Percentiles rank a stretch among this genome's conserved stretches.
Evolutionary conservation across 192 early-diverging fungal genomes (phyloP).

Genomic region (Thamnidium elegans): DNA sequence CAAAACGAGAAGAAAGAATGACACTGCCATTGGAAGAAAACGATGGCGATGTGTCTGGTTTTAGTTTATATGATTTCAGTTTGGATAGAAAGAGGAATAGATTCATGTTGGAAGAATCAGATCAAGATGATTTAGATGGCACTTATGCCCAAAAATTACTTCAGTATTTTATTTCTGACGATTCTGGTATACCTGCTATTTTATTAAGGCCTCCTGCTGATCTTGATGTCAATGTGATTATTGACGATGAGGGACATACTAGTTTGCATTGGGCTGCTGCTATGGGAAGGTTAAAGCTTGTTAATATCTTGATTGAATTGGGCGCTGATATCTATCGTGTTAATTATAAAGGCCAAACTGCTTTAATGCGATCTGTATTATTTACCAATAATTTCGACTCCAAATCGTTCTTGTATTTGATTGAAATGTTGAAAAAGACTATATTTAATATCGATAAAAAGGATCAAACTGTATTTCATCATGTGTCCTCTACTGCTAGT

Average conservation of each 20-base stretch:
- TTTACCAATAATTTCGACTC: slow-evolving; percentile 86
- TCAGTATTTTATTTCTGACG: slow-evolving; percentile 29
- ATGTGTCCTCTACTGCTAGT: slow-evolving; percentile 72
- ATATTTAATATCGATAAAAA: slow-evolving; percentile 75
- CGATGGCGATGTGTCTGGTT: background rate
- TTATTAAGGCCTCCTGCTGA: slow-evolving; percentile 51
- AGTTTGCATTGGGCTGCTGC: slow-evolving; percentile 96
- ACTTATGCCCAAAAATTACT: slow-evolving; percentile 25
- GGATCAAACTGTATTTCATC: slow-evolving; percentile 88
- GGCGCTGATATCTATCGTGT: slow-evolving; percentile 68
- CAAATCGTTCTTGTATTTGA: slow-evolving; percentile 68
- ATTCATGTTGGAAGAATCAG: too few species aligned
- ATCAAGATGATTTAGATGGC: too few species aligned
- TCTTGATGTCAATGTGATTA: slow-evolving; percentile 78
- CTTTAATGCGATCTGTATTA: slow-evolving; percentile 87
- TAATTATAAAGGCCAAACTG: slow-evolving; percentile 86
- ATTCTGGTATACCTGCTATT: slow-evolving; percentile 16
- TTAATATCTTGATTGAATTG: slow-evolving; percentile 71
- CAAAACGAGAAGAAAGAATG: background rate
- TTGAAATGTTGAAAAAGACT: slow-evolving; percentile 75
- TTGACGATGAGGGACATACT: slow-evolving; percentile 96
- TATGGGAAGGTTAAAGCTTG: slow-evolving; percentile 73
- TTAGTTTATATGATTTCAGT: background rate
- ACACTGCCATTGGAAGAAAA: background rate
- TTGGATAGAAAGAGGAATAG: background rate